These are phyloP conservation scores for Eucalyptus cladocalyx DNA, from an alignment of 345 rosid genomes.

Conservation along the genomic window DNA sequence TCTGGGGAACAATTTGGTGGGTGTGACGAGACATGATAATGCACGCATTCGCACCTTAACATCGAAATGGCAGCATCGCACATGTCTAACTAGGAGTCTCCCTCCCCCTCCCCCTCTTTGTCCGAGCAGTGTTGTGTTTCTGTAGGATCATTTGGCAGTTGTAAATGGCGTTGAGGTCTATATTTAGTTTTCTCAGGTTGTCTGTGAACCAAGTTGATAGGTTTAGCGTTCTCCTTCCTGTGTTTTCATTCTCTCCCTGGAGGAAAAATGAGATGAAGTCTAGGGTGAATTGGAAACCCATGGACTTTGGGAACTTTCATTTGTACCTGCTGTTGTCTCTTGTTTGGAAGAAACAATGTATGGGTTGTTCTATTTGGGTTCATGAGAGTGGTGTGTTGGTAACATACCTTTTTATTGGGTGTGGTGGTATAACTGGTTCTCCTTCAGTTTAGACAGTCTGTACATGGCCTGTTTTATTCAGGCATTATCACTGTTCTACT, in stretches of 20 bases:
- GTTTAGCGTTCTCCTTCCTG: background rate
- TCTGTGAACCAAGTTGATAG: background rate
- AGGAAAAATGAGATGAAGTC: background rate
- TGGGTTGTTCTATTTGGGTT: no score
- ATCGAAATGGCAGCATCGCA: background rate
- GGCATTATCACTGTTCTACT: background rate
- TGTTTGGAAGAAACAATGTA: background rate
- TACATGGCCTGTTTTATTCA: background rate
- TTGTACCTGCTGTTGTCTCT: background rate
- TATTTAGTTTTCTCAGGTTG: background rate
- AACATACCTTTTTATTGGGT: no score
- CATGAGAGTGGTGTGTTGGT: no score
- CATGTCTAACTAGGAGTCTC: background rate
- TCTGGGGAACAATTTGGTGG: background rate
- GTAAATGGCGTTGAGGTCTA: background rate
- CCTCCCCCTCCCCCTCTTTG: background rate
- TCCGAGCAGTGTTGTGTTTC: background rate
- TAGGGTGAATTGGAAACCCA: conserved; percentile 1
- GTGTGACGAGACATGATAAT: background rate
- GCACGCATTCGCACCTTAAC: background rate
- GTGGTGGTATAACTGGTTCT: background rate
- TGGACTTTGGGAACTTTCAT: background rate
- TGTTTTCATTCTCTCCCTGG: conserved; percentile 1
- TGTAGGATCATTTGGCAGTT: background rate
- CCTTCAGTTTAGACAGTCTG: background rate